Evolutionary conservation across 805 yeast species (phyloP).

Genomic region (Metschnikowia sp.): DNA sequence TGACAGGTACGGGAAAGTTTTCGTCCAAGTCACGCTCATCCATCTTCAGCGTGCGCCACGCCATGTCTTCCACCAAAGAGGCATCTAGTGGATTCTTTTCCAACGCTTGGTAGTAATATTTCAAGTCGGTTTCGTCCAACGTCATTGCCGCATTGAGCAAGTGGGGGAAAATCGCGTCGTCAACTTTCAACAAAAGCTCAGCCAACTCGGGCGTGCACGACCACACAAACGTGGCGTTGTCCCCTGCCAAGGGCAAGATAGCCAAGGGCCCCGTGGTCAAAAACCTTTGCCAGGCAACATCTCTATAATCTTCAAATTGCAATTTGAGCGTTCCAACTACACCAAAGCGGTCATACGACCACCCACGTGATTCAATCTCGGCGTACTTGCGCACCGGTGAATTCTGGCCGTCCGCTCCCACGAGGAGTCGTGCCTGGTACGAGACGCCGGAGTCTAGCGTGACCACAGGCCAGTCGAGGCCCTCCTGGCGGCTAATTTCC

Average conservation of each 20-base stretch:
- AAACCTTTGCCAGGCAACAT: conserved; percentile 91
- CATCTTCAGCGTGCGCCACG: conserved; percentile 58
- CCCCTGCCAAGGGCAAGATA: conserved; percentile 80
- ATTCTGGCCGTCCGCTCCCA: conserved; percentile 95
- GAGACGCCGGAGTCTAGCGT: conserved; percentile 60
- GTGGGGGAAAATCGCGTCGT: conserved; percentile 60
- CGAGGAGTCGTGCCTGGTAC: conserved; percentile 66
- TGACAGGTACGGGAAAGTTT: conserved; percentile 64
- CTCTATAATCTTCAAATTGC: conserved; percentile 65
- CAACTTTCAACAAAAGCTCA: conserved; percentile 52
- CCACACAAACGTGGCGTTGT: conserved; percentile 93
- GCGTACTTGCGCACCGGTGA: conserved; percentile 88
- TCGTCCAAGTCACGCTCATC: conserved; percentile 50
- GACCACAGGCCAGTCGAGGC: conserved; percentile 72
- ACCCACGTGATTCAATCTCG: conserved; percentile 81
- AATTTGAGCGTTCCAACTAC: conserved; percentile 86
- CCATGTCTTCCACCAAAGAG: conserved; percentile 60
- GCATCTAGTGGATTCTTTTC: conserved; percentile 39
- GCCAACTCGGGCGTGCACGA: conserved; percentile 77
- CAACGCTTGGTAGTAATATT: conserved; percentile 54
- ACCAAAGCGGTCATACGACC: conserved; percentile 86
- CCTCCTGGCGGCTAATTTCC: conserved; percentile 36
- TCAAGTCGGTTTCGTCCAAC: conserved; percentile 73
- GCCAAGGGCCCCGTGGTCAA: conserved; percentile 92
- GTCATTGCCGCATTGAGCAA: conserved; percentile 84